A percentile compares a stretch with the other conserved stretches of the same genome.
Conservation (phyloP, 1,284 basidiomycete genomes). For the Moesziomyces sp. region DNA sequence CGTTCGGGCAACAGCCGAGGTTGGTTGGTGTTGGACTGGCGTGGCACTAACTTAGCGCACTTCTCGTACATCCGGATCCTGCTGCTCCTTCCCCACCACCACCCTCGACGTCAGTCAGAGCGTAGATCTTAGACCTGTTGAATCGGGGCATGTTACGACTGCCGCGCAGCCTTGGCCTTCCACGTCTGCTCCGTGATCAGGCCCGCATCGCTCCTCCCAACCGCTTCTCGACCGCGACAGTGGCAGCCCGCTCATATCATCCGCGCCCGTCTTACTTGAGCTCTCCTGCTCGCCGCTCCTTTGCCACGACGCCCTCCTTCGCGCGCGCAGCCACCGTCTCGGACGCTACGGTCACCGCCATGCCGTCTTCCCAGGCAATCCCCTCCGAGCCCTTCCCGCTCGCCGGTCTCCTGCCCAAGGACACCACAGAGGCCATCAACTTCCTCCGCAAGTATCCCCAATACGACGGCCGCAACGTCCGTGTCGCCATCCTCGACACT, state of each 20-base stretch:
- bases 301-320: constrained; percentile 5
- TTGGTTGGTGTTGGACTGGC: not conserved
- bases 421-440: constrained; percentile 64
- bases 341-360: constrained; percentile 19
- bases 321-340: constrained; percentile 7
- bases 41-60: not conserved
- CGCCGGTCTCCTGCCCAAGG: constrained; percentile 66
- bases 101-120: not conserved
- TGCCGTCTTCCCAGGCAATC: constrained; percentile 33
- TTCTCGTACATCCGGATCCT: not conserved
- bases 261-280: not conserved
- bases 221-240: constrained; percentile 12
- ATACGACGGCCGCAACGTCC: constrained; percentile 66
- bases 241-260: not conserved
- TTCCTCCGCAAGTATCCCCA: constrained; percentile 65
- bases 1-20: not conserved
- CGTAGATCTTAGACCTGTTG: not conserved
- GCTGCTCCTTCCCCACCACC: not conserved
- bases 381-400: constrained; percentile 61
- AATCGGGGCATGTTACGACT: not conserved
- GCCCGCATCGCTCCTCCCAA: constrained; percentile 13
- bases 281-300: not conserved
- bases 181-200: constrained; percentile 41
- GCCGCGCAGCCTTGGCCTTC: constrained; percentile 36
- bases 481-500: constrained; percentile 68